phyloP scores from a whole-genome alignment of 1,284 basidiomycete species.

The Cutaneotrichosporon arboriforme region DNA sequence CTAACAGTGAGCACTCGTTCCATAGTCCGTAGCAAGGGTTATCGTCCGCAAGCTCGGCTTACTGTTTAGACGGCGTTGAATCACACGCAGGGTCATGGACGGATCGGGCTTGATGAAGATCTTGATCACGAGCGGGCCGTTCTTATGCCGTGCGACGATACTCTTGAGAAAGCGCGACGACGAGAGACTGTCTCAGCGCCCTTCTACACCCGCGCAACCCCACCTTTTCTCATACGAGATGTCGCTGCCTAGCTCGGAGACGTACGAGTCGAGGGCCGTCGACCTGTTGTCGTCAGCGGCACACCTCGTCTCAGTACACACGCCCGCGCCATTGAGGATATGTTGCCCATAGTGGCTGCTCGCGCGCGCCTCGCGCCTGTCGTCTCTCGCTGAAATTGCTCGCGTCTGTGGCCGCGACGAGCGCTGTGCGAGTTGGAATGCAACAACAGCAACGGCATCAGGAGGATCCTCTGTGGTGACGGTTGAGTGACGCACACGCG shows the following conservation, averaged over 20 bases:
- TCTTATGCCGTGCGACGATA: conserved; percentile 66
- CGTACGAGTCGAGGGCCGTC: conserved; percentile 79
- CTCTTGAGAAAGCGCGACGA: conserved; percentile 93
- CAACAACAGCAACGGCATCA: too few relatives aligned
- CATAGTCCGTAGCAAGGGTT: not conserved
- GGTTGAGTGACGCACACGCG: too few relatives aligned
- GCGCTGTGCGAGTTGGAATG: too few relatives aligned
- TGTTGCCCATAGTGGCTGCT: conserved; percentile 35
- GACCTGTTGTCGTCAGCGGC: conserved; percentile 30
- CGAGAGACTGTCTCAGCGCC: conserved; percentile 52
- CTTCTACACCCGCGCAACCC: conserved; percentile 31
- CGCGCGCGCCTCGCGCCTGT: not conserved
- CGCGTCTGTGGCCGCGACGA: not conserved
- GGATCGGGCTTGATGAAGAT: conserved; percentile 78
- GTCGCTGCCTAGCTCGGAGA: conserved; percentile 77
- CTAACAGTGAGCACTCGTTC: conserved; percentile 47
- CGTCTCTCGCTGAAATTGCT: not conserved
- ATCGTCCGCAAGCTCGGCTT: conserved; percentile 24
- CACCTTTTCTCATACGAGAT: conserved; percentile 87
- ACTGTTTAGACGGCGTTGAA: conserved; percentile 67
- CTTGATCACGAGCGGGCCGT: conserved; percentile 69
- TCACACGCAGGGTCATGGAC: conserved; percentile 60
- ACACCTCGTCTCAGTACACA: conserved; percentile 20
- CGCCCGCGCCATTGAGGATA: conserved; percentile 48
- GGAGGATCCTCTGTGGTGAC: too few relatives aligned